Base-by-base conservation (phyloP, 1,284 basidiomycete genomes). In the Tilletia setariae region DNA sequence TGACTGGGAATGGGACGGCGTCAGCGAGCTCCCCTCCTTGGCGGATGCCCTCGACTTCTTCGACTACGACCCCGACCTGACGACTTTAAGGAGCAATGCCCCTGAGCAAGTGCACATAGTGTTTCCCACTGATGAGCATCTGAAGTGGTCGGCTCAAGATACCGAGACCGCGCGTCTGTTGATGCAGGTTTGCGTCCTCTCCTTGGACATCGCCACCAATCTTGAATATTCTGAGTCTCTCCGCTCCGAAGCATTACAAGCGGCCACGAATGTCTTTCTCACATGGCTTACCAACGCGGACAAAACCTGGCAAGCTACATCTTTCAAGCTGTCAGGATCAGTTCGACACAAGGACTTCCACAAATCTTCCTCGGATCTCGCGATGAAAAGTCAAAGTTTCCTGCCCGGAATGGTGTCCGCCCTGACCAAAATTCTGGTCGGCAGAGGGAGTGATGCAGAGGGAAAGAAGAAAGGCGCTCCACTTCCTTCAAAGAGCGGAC, bases 1-100 rank as follows among this genome's bases (percentile, higher is more conserved):
- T 11, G 74, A 70, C 3, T 81, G 77, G 78, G 80, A 82, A 42
- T 82, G 80, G 80, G 80, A 82, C 46, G 80, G 80, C 9, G 71
- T 70, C 1, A 77, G 76, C 1, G 77, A 79, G 0, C 72, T 82
- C 3, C 79, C 79, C 1, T 44, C 62, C 2, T 51, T 80, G 21
- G 77, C 77, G 47, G 74, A 76, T 6, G 46, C 56, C n/a, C 56
- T 61, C 28, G 56, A 61, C 28, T 61, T 61, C 28, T 61, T 61
- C 30, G 56, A 61, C 19, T 61, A 61, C 28, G 56, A 61, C 35
- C 56, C 56, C 9, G 56, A 61, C 56, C 19, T 61, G 30, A 61
- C 28, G 56, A 53, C 51, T 28, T 21, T 21, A 4, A 28, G 23
- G 28, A 0, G 9, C 13, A 30, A 16, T 25, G 35, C 30, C 6